phyloP scores from a whole-genome alignment of 2,329 filamentous ascomycete species.

The Corinectria fuckeliana region DNA sequence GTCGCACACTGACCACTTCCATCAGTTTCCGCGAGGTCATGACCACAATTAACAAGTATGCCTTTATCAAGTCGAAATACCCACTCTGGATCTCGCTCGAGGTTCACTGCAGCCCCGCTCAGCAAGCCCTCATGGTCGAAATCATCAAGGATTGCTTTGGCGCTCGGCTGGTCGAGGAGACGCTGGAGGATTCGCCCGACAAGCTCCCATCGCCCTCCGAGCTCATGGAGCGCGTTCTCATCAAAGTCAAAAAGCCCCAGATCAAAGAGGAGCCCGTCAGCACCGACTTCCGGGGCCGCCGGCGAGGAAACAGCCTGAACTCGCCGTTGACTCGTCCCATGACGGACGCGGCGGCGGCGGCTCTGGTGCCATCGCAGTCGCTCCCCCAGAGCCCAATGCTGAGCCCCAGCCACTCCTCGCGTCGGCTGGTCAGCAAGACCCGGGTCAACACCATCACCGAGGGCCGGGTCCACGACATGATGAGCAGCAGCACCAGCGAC shows the following conservation, averaged over 20 bases:
- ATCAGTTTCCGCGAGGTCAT: constrained; percentile 93
- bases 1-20: constrained; percentile 84
- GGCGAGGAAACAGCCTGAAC: constrained; percentile 74
- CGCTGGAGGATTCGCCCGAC: constrained; percentile 71
- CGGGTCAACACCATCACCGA: constrained; percentile 65
- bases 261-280: constrained; percentile 48
- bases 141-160: constrained; percentile 89
- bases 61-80: constrained; percentile 85
- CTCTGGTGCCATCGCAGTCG: constrained; percentile 55
- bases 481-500: constrained; percentile 75
- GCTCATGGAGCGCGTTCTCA: constrained; percentile 80
- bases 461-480: constrained; percentile 59
- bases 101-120: constrained; percentile 84
- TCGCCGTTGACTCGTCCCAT: constrained; percentile 65
- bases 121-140: constrained; percentile 87
- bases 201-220: constrained; percentile 85
- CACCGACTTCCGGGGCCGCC: constrained; percentile 51
- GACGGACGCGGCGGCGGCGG: constrained; percentile 62
- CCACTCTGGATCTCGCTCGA: constrained; percentile 95
- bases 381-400: constrained; percentile 62
- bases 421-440: constrained; percentile 55
- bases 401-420: constrained; percentile 58
- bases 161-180: constrained; percentile 77
- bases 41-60: constrained; percentile 91
- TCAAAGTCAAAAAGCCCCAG: constrained; percentile 89